Evolutionary conservation across 192 early-diverging fungal species (phyloP).

Genomic region (Backusella psychrophila): DNA sequence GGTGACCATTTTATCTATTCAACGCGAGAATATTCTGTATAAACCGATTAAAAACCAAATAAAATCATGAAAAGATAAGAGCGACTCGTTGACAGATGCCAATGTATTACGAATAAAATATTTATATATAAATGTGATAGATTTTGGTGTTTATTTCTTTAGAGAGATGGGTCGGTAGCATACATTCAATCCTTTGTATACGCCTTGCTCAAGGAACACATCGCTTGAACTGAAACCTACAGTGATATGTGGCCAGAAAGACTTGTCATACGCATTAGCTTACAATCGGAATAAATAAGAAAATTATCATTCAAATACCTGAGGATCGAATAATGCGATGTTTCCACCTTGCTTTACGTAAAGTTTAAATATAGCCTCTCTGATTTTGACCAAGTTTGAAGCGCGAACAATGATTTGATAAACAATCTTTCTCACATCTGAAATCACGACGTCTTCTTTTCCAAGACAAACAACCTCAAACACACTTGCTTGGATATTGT

Average conservation of each 20-base stretch:
- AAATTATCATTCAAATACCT: conserved; percentile 10
- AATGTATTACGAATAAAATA: neutral
- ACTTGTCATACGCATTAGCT: conserved; percentile 12
- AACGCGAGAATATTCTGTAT: too few species aligned
- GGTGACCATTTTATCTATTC: too few species aligned
- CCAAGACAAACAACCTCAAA: conserved; percentile 64
- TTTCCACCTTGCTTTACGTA: conserved; percentile 64
- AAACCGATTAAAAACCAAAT: too few species aligned
- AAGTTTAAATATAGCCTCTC: conserved; percentile 52
- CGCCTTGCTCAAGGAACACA: conserved; percentile 61
- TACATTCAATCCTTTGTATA: conserved; percentile 69
- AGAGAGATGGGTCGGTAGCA: conserved; percentile 55
- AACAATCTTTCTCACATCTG: conserved; percentile 23
- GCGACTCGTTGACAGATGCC: too few species aligned
- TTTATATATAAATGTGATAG: neutral
- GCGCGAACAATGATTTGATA: conserved; percentile 47
- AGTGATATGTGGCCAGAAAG: conserved; percentile 68
- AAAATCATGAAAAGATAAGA: too few species aligned
- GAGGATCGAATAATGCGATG: conserved; percentile 64
- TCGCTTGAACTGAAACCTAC: conserved; percentile 64
- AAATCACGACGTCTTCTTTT: conserved; percentile 37
- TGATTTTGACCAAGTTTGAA: conserved; percentile 44
- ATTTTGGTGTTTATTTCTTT: neutral
- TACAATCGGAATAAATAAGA: neutral
- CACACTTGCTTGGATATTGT: conserved; percentile 53